Evolutionary conservation across 495 filamentous ascomycete species (phyloP).

Genomic region (Wilcoxina mikolae): DNA sequence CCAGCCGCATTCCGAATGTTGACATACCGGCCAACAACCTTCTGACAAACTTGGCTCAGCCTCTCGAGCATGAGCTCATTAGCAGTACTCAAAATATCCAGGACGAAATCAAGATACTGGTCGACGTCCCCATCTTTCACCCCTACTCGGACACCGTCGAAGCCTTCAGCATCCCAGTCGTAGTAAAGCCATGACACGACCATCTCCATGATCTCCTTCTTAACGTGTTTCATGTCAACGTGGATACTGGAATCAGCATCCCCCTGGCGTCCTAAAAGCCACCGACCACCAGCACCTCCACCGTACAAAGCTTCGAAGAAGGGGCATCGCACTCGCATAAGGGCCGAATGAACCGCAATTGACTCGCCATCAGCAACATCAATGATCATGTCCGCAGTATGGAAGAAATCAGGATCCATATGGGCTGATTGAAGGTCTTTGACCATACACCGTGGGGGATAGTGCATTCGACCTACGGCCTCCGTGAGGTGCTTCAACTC

Average conservation of each 20-base stretch:
- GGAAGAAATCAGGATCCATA: slow-evolving; percentile 51
- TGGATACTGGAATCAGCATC: slow-evolving; percentile 41
- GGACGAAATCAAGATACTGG: slow-evolving; percentile 69
- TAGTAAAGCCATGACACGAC: slow-evolving; percentile 74
- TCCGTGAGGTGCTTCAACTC: slow-evolving; percentile 14
- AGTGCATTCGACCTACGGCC: slow-evolving; percentile 26
- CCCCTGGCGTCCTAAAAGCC: slow-evolving; percentile 59
- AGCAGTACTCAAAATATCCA: slow-evolving; percentile 79
- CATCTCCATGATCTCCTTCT: slow-evolving; percentile 53
- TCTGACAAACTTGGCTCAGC: slow-evolving; percentile 78
- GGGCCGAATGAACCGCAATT: slow-evolving; percentile 53
- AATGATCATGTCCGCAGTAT: slow-evolving; percentile 58
- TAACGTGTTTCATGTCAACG: slow-evolving; percentile 73
- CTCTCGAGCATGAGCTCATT: slow-evolving; percentile 93
- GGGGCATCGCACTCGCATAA: slow-evolving; percentile 72
- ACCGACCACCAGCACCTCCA: slow-evolving; percentile 66
- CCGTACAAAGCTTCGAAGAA: slow-evolving; percentile 85
- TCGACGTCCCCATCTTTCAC: slow-evolving; percentile 58
- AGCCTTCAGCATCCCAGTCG: slow-evolving; percentile 65
- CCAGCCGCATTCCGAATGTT: slow-evolving; percentile 74
- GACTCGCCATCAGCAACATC: slow-evolving; percentile 55
- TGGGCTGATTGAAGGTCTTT: slow-evolving; percentile 42
- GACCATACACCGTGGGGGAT: slow-evolving; percentile 46
- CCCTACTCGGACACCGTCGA: slow-evolving; percentile 56
- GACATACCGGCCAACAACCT: slow-evolving; percentile 72